phyloP scores from a whole-genome alignment of 1,139 yeast species.

The Wickerhamomyces sp. region DNA sequence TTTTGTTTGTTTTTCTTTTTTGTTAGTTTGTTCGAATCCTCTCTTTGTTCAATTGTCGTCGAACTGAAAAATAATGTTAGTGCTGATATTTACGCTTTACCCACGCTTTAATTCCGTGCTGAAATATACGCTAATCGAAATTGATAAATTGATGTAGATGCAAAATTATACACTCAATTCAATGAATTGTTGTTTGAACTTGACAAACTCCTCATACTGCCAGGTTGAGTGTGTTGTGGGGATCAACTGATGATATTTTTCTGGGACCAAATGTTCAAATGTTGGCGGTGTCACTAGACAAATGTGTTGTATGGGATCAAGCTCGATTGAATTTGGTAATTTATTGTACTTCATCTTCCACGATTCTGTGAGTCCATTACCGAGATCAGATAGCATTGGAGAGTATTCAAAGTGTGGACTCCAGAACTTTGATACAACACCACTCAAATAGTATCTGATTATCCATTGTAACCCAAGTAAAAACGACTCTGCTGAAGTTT shows the following conservation, averaged over 20 bases:
- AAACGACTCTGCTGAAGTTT: slow-evolving; percentile 7
- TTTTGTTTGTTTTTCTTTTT: background rate
- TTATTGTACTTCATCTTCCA: background rate
- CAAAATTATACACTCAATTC: too few species aligned
- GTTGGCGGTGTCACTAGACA: background rate
- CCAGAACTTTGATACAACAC: slow-evolving; percentile 5
- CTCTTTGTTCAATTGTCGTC: slow-evolving; percentile 6
- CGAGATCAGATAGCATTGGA: slow-evolving; percentile 13
- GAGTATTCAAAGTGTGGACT: slow-evolving; percentile 2
- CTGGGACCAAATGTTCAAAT: slow-evolving; percentile 1
- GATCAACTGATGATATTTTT: background rate
- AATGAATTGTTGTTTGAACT: background rate
- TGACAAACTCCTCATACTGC: background rate
- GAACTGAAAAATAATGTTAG: slow-evolving; percentile 1
- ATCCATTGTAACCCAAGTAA: slow-evolving; percentile 14
- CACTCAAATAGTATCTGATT: slow-evolving; percentile 10
- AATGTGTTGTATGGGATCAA: slow-evolving; percentile 12
- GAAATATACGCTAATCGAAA: slow-evolving; percentile 4
- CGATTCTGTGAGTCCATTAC: background rate
- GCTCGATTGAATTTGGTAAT: background rate
- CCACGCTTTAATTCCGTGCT: background rate
- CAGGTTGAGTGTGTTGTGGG: too few species aligned
- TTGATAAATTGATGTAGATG: background rate
- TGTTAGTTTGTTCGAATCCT: background rate
- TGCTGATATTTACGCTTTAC: slow-evolving; percentile 2